Conservation (phyloP, 495 filamentous ascomycete genomes). For the Penicillium salamii region DNA sequence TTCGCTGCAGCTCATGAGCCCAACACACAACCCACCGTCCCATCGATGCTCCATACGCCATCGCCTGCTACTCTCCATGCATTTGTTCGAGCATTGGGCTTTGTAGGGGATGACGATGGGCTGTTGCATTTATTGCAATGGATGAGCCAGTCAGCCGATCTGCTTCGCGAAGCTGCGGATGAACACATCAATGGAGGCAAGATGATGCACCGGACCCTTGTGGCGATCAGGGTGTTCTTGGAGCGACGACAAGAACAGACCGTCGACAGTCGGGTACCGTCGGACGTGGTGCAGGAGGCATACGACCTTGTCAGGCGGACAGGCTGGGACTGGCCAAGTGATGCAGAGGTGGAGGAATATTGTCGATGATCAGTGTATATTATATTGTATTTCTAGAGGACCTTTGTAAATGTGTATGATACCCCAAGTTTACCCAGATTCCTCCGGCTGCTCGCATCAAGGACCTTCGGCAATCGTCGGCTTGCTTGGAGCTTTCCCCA, state of each 20-base stretch:
- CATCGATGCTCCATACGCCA: constrained; percentile 40
- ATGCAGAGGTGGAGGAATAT: constrained; percentile 51
- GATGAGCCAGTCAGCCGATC: constrained; percentile 45
- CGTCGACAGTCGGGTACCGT: constrained; percentile 15
- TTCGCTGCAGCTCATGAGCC: constrained; percentile 11
- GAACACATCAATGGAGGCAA: constrained; percentile 40
- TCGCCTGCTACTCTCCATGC: constrained; percentile 47
- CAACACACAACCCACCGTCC: constrained; percentile 21
- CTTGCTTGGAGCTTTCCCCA: constrained; percentile 21
- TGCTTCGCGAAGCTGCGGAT: constrained; percentile 37
- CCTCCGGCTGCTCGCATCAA: no score
- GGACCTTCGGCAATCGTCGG: constrained; percentile 27
- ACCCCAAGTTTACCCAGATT: constrained; percentile 1
- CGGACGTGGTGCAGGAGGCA: constrained; percentile 29
- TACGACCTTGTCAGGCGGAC: constrained; percentile 46
- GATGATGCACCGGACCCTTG: constrained; percentile 47
- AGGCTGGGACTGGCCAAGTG: constrained; percentile 54
- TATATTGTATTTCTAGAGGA: constrained; percentile 24
- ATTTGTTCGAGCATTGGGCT: constrained; percentile 52
- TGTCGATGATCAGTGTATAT: constrained; percentile 13
- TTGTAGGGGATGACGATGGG: constrained; percentile 46
- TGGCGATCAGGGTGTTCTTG: constrained; percentile 52
- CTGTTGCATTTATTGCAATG: constrained; percentile 50
- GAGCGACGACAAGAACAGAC: constrained; percentile 33
- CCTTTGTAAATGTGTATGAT: constrained; percentile 18